phyloP scores from a whole-genome alignment of 257 asterid genomes.

The Solanum tacnaense region DNA sequence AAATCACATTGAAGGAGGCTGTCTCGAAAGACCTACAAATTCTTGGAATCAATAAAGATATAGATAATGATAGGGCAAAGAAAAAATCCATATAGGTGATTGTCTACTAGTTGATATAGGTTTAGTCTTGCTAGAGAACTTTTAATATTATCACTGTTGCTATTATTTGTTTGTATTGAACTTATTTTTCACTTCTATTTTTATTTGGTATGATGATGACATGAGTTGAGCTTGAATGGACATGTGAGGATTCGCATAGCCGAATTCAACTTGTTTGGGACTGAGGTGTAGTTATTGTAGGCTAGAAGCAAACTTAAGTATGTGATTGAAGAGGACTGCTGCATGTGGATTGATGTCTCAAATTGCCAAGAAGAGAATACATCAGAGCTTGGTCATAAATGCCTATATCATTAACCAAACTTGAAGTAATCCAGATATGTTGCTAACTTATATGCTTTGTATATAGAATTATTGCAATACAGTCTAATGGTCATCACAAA shows the following conservation, averaged over 20 bases:
- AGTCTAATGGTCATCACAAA: background rate
- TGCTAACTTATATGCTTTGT: background rate
- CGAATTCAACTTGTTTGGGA: background rate
- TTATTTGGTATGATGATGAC: background rate
- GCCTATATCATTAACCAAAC: background rate
- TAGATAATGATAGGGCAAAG: background rate
- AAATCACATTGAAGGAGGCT: background rate
- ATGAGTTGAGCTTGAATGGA: background rate
- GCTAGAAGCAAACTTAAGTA: background rate
- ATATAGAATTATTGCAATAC: background rate
- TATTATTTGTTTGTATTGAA: background rate
- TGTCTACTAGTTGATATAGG: background rate
- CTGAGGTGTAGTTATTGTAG: background rate
- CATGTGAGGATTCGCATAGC: background rate
- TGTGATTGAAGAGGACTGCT: background rate
- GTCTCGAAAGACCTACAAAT: background rate
- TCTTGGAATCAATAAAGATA: background rate
- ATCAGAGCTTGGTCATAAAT: background rate
- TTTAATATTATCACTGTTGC: background rate
- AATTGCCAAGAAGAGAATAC: background rate
- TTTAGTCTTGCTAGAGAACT: background rate
- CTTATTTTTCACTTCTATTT: background rate
- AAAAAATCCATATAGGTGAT: background rate
- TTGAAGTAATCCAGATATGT: background rate
- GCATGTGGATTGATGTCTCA: background rate